Percentiles rank a stretch among this genome's conserved stretches.
Conservation (phyloP, 2,329 filamentous ascomycete genomes). For the Colletotrichum tabaci region DNA sequence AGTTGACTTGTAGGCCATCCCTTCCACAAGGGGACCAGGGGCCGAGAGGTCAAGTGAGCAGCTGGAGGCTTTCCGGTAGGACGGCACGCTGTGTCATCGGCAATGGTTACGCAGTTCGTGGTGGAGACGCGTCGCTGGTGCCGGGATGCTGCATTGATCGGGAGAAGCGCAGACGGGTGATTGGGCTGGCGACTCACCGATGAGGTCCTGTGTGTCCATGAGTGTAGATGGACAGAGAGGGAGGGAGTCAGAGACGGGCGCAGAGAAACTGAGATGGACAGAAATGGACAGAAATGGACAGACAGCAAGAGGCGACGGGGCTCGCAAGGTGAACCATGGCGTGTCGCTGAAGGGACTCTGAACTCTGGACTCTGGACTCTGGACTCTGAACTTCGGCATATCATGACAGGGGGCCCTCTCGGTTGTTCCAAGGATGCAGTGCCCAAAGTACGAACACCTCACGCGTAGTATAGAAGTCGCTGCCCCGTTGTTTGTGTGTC, state of each 20-base stretch:
- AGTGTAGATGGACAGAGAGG: not conserved
- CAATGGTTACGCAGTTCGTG: conserved; percentile 14
- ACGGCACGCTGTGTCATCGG: conserved; percentile 27
- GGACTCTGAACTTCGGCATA: not conserved
- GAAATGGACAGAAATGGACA: not conserved
- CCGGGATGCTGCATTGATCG: conserved; percentile 18
- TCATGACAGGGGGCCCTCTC: conserved; percentile 19
- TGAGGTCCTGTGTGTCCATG: not conserved
- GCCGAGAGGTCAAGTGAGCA: conserved; percentile 39
- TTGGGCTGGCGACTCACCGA: not conserved
- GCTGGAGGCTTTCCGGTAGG: conserved; percentile 39
- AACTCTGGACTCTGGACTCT: not conserved
- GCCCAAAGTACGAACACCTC: too few relatives aligned
- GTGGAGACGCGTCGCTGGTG: conserved; percentile 15
- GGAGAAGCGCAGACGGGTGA: conserved; percentile 2
- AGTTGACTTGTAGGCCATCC: conserved; percentile 26
- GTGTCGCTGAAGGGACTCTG: conserved; percentile 17
- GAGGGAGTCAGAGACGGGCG: not conserved
- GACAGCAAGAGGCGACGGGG: not conserved
- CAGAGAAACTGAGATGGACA: too few relatives aligned
- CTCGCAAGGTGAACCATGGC: conserved; percentile 28
- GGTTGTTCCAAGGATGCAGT: conserved; percentile 3
- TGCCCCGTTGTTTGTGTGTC: conserved; percentile 35
- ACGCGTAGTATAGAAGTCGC: not conserved
- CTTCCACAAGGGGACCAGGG: conserved; percentile 25